These are phyloP conservation scores for Penicillium paxilli DNA, from an alignment of 495 filamentous ascomycete species.

Conservation along the genomic window DNA sequence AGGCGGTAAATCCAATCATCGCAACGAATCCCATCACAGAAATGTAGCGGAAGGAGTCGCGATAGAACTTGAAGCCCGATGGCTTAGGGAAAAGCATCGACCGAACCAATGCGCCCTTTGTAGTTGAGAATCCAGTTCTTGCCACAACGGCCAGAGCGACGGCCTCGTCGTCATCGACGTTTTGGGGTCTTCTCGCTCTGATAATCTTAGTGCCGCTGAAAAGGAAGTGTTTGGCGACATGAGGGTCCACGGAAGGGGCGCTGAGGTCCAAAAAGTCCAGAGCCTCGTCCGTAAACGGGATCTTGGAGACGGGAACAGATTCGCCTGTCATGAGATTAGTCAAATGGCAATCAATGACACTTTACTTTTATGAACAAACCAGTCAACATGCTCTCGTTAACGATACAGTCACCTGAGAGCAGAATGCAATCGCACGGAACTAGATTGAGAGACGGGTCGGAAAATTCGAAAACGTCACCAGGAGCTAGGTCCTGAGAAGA, in stretches of 20 bases:
- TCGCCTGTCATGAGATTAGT: conserved; percentile 60
- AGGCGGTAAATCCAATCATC: conserved; percentile 80
- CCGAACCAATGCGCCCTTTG: conserved; percentile 91
- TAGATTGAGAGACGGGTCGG: conserved; percentile 90
- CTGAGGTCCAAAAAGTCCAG: conserved; percentile 70
- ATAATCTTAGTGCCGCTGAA: conserved; percentile 97
- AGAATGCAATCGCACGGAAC: conserved; percentile 93
- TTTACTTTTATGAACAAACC: conserved; percentile 41
- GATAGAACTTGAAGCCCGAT: conserved; percentile 96
- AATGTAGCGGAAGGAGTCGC: conserved; percentile 97
- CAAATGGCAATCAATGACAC: neutral
- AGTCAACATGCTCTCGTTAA: conserved; percentile 99
- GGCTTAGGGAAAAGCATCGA: conserved; percentile 99
- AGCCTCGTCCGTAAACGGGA: conserved; percentile 79
- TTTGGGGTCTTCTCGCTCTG: conserved; percentile 82
- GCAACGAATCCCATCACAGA: conserved; percentile 95
- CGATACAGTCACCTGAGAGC: conserved; percentile 92
- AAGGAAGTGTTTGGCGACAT: conserved; percentile 82
- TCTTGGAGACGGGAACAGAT: conserved; percentile 95
- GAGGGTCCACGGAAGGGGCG: conserved; percentile 74
- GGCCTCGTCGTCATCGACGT: conserved; percentile 81
- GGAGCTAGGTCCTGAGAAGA: conserved; percentile 87
- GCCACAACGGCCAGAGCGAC: conserved; percentile 90
- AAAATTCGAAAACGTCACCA: conserved; percentile 96
- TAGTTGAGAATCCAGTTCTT: conserved; percentile 94